A percentile compares a stretch with the other conserved stretches of the same genome.
phyloP scores from a whole-genome alignment of 257 asterid genomes.

The Solanum bulbocastanum region DNA sequence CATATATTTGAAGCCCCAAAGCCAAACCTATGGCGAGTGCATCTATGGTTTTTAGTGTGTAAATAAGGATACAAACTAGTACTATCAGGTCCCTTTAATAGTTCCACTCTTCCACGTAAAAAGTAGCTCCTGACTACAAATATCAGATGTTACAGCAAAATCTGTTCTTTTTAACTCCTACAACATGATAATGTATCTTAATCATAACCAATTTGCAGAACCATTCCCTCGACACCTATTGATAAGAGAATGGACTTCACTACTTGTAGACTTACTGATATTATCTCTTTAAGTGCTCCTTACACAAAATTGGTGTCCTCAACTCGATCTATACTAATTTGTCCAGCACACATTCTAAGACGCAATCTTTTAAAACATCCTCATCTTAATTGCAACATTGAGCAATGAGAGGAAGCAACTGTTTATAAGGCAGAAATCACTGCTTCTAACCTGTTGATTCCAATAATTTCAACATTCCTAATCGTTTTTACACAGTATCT shows the following conservation, averaged over 20 bases:
- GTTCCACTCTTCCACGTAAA: background rate
- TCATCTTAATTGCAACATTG: background rate
- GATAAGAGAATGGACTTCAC: background rate
- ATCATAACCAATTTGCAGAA: background rate
- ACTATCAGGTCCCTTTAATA: background rate
- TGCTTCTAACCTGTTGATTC: background rate
- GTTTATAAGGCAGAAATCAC: background rate
- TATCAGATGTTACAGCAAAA: background rate
- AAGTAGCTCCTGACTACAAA: background rate
- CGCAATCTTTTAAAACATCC: background rate
- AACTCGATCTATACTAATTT: background rate
- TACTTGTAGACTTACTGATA: background rate
- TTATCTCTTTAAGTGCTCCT: background rate
- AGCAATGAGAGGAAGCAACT: background rate
- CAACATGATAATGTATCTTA: background rate
- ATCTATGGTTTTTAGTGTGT: background rate
- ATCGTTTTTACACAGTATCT: background rate
- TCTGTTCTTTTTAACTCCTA: background rate
- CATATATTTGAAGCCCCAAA: background rate
- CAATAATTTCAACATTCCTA: background rate
- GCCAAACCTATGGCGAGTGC: background rate
- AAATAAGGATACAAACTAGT: background rate
- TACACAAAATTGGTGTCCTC: background rate
- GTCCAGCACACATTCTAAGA: background rate
- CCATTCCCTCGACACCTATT: background rate